These are phyloP conservation scores for Dactylellina sp. DNA, from an alignment of 2,329 filamentous ascomycete genomes.

Conservation along the genomic window DNA sequence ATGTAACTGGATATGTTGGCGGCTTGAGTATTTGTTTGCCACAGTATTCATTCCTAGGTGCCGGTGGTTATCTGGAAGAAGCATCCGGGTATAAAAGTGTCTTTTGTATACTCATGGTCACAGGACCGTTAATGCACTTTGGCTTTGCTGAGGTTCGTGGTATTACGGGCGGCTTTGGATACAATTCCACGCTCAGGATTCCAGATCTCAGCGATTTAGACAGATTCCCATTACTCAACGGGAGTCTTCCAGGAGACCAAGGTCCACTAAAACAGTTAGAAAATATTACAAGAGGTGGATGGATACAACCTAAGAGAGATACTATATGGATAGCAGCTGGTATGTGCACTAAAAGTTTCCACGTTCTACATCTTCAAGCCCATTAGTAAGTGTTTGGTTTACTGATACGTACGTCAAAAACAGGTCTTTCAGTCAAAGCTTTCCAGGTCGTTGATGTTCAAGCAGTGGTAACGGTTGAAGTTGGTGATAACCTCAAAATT, in stretches of 20 bases:
- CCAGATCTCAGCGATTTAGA: conserved; percentile 61
- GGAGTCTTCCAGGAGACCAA: not conserved
- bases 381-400: conserved; percentile 63
- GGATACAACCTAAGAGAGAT: conserved; percentile 58
- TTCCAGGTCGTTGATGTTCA: conserved; percentile 64
- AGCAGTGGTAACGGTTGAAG: conserved; percentile 63
- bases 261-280: not conserved
- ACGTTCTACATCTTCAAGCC: conserved; percentile 63
- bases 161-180: conserved; percentile 64
- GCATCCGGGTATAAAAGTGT: no score
- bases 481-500: conserved; percentile 61
- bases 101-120: no score
- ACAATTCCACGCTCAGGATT: conserved; percentile 62
- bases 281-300: not conserved
- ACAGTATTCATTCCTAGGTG: no score
- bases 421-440: no score
- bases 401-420: conserved; percentile 60
- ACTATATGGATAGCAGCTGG: conserved; percentile 64
- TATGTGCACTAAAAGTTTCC: conserved; percentile 64
- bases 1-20: no score
- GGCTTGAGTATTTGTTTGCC: no score
- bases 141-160: conserved; percentile 63
- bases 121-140: conserved; percentile 64
- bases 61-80: no score
- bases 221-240: conserved; percentile 62